Evolutionary conservation across 352 stramenopile genomes (phyloP).

Genomic region (Chrysophaeum taylorii): DNA sequence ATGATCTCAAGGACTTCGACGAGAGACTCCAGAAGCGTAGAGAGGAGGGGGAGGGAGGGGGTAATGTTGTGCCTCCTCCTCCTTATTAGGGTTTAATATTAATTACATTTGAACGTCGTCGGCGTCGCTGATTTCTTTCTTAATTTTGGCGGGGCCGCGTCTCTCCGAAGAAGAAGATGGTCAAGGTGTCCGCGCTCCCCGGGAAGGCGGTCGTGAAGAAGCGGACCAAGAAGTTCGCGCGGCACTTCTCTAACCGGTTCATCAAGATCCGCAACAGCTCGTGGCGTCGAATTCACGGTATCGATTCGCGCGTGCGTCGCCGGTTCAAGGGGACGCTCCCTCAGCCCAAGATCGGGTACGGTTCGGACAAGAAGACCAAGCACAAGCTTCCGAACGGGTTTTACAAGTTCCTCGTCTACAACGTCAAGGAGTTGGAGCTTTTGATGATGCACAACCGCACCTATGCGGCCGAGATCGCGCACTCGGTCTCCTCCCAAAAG

Average conservation of each 20-base stretch:
- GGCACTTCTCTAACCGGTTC: slow-evolving; percentile 96
- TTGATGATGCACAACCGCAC: slow-evolving; percentile 91
- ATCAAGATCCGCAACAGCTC: slow-evolving; percentile 82
- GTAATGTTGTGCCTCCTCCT: too few species aligned
- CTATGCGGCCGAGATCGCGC: slow-evolving; percentile 96
- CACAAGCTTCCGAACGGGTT: slow-evolving; percentile 97
- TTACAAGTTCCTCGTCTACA: slow-evolving; percentile 97
- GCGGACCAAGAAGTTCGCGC: slow-evolving; percentile 99
- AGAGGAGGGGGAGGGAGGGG: too few species aligned
- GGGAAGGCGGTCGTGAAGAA: slow-evolving; percentile 95
- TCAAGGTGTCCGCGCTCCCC: slow-evolving; percentile 51
- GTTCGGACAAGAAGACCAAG: slow-evolving; percentile 95
- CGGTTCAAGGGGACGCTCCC: slow-evolving; percentile 97
- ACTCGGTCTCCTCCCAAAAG: slow-evolving; percentile 91
- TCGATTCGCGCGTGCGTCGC: slow-evolving; percentile 95
- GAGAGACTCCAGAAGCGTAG: too few species aligned
- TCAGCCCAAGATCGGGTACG: slow-evolving; percentile 98
- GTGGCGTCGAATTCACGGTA: slow-evolving; percentile 98
- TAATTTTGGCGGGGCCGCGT: too few species aligned
- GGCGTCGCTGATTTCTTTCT: too few species aligned
- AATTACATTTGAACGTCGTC: too few species aligned
- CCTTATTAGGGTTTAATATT: too few species aligned
- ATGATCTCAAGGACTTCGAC: too few species aligned
- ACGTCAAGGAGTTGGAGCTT: slow-evolving; percentile 95
- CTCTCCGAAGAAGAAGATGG: too few species aligned